phyloP scores from a whole-genome alignment of 2,329 filamentous ascomycete genomes.

The Fusarium cyanostomum region DNA sequence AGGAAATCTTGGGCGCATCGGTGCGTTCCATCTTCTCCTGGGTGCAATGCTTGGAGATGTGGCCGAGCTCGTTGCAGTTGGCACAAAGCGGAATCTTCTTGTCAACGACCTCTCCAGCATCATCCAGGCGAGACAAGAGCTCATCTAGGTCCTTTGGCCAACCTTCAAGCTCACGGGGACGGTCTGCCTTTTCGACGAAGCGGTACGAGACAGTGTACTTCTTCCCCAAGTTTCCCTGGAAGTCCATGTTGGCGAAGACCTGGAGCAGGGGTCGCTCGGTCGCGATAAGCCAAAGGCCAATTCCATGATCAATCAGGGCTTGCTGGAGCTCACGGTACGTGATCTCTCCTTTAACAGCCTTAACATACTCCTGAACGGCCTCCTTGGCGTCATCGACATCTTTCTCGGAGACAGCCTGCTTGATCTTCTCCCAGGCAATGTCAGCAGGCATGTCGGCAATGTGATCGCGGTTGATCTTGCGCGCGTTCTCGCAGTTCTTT shows the following conservation, averaged over 20 bases:
- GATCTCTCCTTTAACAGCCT: constrained; percentile 62
- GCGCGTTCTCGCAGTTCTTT: constrained; percentile 66
- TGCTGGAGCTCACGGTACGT: constrained; percentile 70
- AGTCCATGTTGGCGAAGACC: constrained; percentile 75
- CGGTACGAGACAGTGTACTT: constrained; percentile 72
- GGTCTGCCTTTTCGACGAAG: constrained; percentile 64
- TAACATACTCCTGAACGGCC: constrained; percentile 68
- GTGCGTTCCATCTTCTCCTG: constrained; percentile 63
- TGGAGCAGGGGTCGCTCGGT: constrained; percentile 64
- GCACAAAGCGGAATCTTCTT: constrained; percentile 67
- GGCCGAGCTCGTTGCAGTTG: constrained; percentile 73
- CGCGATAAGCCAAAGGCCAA: constrained; percentile 70
- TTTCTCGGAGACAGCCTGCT: constrained; percentile 59
- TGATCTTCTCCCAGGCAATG: constrained; percentile 66
- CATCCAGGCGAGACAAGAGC: constrained; percentile 69
- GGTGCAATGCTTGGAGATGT: constrained; percentile 67
- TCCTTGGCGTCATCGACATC: constrained; percentile 73
- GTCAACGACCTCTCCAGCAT: constrained; percentile 72
- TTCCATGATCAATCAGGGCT: constrained; percentile 62
- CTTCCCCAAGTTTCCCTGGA: constrained; percentile 73
- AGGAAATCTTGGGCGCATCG: constrained; percentile 61
- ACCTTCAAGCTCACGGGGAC: constrained; percentile 65
- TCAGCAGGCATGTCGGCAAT: constrained; percentile 62
- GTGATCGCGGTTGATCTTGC: constrained; percentile 64
- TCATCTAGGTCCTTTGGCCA: constrained; percentile 70